Evolutionary conservation across 176 grass and related monocot genomes (phyloP), one percentile per base, ranked within the genome.

Genomic region (Carex scoparia): DNA sequence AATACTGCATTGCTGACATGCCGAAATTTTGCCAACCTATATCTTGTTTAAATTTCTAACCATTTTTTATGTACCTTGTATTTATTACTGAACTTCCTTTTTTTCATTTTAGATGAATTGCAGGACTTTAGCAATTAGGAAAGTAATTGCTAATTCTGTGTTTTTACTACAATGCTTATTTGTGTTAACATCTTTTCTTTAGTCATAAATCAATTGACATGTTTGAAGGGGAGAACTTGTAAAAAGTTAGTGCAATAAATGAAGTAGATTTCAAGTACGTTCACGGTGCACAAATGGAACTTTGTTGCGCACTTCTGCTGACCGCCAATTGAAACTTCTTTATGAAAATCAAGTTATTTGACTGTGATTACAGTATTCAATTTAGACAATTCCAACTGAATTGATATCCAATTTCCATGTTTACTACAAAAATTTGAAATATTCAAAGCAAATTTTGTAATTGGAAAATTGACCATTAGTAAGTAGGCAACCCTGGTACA

Each of bases 71-170:
- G 51, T 32, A 78, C 35, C 18, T 57, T 11, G 40, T 46, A 74
- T 51, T 74, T 27, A 40, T 74, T 37, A 44, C 70, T 27, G 67
- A 37, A 18, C 67, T 14, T 18, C 30, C 12, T 42, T 70, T 42
- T 69, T 70, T 51, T 75, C 46, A 75, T 53, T 56, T 77, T 12
- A 77, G 73, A 56, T 77, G 27, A 55, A 77, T 49, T 33, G 49
- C n/a, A 30, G 48, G 72, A 76, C 11, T 8, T 30, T 13, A 7
- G 23, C 5, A 42, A 35, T 2, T 35, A 68, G 14, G 4, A 37
- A 67, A 68, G 31, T 35, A 37, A 37, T 14, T 68, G 32, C 35
- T 70, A 70, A 7, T 46, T 55, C 19, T 8, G 23, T 77, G 19
- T 54, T 76, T 69, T 42, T 4, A 69, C 12, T 42, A 40, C 67